Evolutionary conservation across 1,284 basidiomycete genomes (phyloP).

Genomic region (Volvariella volvacea): DNA sequence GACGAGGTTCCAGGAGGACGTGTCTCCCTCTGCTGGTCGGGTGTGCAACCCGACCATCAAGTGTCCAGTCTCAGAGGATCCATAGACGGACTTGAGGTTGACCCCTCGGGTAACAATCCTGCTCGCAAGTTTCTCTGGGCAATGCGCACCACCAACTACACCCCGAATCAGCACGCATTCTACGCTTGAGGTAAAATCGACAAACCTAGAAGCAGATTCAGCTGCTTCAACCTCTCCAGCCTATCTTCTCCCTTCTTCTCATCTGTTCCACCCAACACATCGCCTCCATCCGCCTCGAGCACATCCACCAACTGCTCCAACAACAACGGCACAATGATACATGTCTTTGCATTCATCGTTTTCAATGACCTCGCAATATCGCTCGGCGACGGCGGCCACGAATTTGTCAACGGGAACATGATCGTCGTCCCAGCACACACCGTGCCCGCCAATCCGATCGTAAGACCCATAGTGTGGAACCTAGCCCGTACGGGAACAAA

Average conservation of each 20-base stretch:
- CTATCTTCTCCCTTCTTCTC: too few species aligned
- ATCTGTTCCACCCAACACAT: neutral
- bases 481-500: too few species aligned
- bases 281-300: conserved; percentile 3
- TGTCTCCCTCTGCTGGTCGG: conserved; percentile 4
- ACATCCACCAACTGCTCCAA: conserved; percentile 8
- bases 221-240: too few species aligned
- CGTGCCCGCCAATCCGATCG: conserved; percentile 9
- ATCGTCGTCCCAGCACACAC: conserved; percentile 11
- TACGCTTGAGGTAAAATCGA: too few species aligned
- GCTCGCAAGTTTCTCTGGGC: conserved; percentile 9
- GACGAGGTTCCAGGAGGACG: conserved; percentile 9
- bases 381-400: conserved; percentile 11
- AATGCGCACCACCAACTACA: conserved; percentile 12
- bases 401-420: conserved; percentile 10
- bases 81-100: conserved; percentile 11
- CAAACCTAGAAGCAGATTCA: conserved; percentile 10
- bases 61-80: conserved; percentile 11
- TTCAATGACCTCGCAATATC: conserved; percentile 9
- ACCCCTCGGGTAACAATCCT: conserved; percentile 8
- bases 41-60: conserved; percentile 11
- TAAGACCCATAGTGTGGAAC: conserved; percentile 12
- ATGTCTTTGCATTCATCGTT: conserved; percentile 6
- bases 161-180: neutral
- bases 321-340: conserved; percentile 11